Base-by-base conservation (phyloP, 129 eudicot species). In the Pulicaria dysenterica region DNA sequence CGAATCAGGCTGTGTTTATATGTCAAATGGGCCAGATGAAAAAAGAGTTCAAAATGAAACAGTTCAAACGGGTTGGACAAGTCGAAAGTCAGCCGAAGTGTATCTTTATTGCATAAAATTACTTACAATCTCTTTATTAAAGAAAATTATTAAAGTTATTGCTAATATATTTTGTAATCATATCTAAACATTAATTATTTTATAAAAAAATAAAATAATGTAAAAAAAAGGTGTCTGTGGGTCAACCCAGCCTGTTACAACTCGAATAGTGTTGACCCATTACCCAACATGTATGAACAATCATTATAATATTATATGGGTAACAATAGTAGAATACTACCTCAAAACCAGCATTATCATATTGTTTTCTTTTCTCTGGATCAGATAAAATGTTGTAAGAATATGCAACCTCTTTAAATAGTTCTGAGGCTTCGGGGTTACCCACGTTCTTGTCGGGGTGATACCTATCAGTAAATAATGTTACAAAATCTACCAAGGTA, bases 401-500 rank as follows among this genome's bases (percentile, higher is more conserved):
- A 83, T 76, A 89, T 47, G 97, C 96, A 88, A 92, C 96, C 83
- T 92, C 97, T 76, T 92, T 92, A 72, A 92, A 92, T 40, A 89
- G 88, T 60, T 92, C 97, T 2, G 96, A 79, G 55, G 97, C 97
- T 80, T 89, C 94, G 69, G 97, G 97, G 68, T 92, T 92, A 73
- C 74, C 85, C 49, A 86, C 93, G 77, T 92, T 92, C 82, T 92
- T 92, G 80, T 92, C 97, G 0, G 97, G 97, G 72, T 92, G 97
- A 76, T 86, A 86, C 91, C 97, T 92, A 80, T 65, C 57, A 48
- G 73, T 43, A 46, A 53, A 61, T 70, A 19, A 72, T 19, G 13
- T 75, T 77, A 24, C 43, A 42, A 45, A 41, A 49, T 62, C 78
- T 40, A 49, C 19, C 47, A 7, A 73, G n/a, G 42, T n/a, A n/a